Evolutionary conservation across 129 eudicot genomes (phyloP).

Genomic region (Saussurea involucrata): DNA sequence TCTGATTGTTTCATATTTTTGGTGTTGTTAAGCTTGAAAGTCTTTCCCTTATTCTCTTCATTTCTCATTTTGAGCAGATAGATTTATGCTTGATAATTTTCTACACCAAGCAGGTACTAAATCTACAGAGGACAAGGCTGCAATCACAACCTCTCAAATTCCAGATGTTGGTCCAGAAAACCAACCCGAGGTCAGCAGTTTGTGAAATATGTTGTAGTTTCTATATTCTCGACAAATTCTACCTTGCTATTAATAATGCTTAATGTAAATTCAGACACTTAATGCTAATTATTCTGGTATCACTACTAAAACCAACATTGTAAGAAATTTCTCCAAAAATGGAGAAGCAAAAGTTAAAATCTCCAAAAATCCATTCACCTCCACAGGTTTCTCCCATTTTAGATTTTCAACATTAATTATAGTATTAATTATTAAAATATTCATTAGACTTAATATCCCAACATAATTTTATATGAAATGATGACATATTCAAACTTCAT

Average conservation of each 20-base stretch:
- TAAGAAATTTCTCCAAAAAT: not conserved
- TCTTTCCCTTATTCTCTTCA: not conserved
- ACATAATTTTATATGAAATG: not conserved
- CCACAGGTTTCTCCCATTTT: no score
- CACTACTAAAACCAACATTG: not conserved
- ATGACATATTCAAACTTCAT: not conserved
- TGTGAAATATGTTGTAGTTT: not conserved
- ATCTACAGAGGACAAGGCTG: constrained; percentile 4
- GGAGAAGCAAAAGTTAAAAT: not conserved
- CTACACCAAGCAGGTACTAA: constrained; percentile 35
- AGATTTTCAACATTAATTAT: not conserved
- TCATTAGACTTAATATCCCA: not conserved
- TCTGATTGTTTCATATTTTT: not conserved
- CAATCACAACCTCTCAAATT: constrained; percentile 19
- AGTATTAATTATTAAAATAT: not conserved
- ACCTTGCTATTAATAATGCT: not conserved
- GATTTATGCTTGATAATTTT: not conserved
- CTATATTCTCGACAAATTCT: not conserved
- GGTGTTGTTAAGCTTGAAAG: not conserved
- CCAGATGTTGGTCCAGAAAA: constrained; percentile 29
- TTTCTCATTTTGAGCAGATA: not conserved
- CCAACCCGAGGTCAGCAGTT: constrained; percentile 38
- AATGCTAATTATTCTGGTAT: not conserved
- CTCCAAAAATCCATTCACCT: not conserved
- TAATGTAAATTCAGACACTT: not conserved